Percentiles rank a stretch among this genome's conserved stretches.
phyloP scores from a whole-genome alignment of 2,329 filamentous ascomycete genomes.

The Exserohilum rostratum region DNA sequence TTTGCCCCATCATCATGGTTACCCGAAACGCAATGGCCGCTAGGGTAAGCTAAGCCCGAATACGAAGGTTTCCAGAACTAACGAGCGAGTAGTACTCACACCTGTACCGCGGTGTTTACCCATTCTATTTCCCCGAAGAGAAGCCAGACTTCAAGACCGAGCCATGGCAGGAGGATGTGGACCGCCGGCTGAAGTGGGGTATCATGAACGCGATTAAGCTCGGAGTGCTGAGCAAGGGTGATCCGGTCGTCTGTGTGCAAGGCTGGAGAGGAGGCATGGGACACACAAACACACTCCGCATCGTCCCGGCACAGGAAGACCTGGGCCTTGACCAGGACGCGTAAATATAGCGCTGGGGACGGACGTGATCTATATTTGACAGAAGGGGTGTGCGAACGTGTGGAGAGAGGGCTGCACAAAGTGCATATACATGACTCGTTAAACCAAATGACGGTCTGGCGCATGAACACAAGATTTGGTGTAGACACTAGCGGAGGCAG shows the following conservation, averaged over 20 bases:
- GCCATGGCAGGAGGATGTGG: conserved; percentile 99
- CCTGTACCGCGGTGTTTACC: conserved; percentile 96
- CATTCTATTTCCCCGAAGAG: conserved; percentile 88
- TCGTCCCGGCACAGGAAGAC: conserved; percentile 58
- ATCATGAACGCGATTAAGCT: conserved; percentile 86
- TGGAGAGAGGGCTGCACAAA: conserved; percentile 21
- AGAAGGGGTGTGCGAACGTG: conserved; percentile 13
- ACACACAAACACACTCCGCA: conserved; percentile 79
- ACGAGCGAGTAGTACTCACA: conserved; percentile 70
- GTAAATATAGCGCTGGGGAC: conserved; percentile 30
- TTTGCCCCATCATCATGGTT: conserved; percentile 99
- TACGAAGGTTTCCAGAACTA: conserved; percentile 16
- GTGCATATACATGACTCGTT: conserved; percentile 33
- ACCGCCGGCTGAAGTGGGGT: conserved; percentile 96
- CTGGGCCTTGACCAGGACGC: conserved; percentile 57
- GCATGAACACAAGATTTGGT: conserved; percentile 28
- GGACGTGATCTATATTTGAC: conserved; percentile 17
- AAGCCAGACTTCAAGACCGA: conserved; percentile 94
- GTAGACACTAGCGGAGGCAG: conserved; percentile 33
- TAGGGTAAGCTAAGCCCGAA: conserved; percentile 58
- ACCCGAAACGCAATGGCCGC: conserved; percentile 84
- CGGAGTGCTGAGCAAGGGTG: conserved; percentile 72
- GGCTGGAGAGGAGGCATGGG: conserved; percentile 92
- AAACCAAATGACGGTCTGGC: conserved; percentile 29
- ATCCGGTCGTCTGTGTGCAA: conserved; percentile 82